A percentile compares a stretch with the other conserved stretches of the same genome.
Evolutionary conservation across 2,329 filamentous ascomycete species (phyloP).

Genomic region (Talaromyces sp.): DNA sequence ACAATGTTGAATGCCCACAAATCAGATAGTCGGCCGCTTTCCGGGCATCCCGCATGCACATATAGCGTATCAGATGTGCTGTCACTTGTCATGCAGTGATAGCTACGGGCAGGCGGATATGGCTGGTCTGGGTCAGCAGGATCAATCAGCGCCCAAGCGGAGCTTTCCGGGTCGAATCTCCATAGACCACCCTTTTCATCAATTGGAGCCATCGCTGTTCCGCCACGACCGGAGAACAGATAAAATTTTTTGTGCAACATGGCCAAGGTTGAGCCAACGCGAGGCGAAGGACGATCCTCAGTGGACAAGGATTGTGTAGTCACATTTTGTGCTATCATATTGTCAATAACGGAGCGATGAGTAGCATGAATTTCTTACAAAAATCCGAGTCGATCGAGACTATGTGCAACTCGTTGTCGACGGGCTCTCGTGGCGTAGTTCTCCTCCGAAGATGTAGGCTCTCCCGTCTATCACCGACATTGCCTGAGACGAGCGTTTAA

Average conservation of each 20-base stretch:
- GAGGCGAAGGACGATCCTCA: constrained; percentile 52
- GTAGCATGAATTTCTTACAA: background rate
- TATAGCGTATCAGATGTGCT: constrained; percentile 62
- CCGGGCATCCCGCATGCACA: constrained; percentile 69
- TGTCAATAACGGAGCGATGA: background rate
- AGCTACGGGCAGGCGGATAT: constrained; percentile 61
- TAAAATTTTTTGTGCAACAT: constrained; percentile 67
- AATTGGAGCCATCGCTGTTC: constrained; percentile 61
- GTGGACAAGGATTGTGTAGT: constrained; percentile 1
- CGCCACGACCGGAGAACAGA: constrained; percentile 73
- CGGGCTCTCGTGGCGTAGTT: constrained; percentile 59
- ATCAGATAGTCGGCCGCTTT: constrained; percentile 59
- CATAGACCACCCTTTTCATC: constrained; percentile 71
- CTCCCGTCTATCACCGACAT: constrained; percentile 54
- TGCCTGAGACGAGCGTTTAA: constrained; percentile 64
- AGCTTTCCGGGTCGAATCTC: constrained; percentile 63
- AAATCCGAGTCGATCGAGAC: constrained; percentile 42
- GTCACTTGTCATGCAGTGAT: constrained; percentile 58
- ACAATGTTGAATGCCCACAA: constrained; percentile 72
- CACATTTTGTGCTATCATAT: background rate
- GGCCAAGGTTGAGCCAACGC: constrained; percentile 68
- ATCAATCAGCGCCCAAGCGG: constrained; percentile 59
- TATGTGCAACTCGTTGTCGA: constrained; percentile 67
- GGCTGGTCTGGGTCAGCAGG: constrained; percentile 41
- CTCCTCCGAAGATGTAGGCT: constrained; percentile 73